Conservation (phyloP, 2,329 filamentous ascomycete species). For the Hypoxylon sp. region DNA sequence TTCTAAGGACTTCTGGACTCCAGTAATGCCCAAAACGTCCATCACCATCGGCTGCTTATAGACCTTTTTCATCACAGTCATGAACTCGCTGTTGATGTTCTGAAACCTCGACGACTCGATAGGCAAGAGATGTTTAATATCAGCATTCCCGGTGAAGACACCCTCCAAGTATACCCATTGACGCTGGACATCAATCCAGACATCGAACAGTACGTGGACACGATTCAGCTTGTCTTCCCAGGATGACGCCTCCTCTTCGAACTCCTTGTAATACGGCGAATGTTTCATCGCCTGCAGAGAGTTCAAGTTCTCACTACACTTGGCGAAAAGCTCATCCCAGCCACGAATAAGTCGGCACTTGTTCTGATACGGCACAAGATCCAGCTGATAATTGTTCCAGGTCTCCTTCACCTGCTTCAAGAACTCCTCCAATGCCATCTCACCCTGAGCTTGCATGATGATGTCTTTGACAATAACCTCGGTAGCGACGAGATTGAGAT, state of each 20-base stretch:
- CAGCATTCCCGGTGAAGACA: conserved; percentile 97
- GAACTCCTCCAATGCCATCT: conserved; percentile 99
- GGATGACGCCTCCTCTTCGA: conserved; percentile 94
- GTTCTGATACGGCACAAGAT: conserved; percentile 97
- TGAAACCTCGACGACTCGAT: conserved; percentile 97
- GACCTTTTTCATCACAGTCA: conserved; percentile 99
- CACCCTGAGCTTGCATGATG: conserved; percentile 94
- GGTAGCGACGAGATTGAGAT: conserved; percentile 89
- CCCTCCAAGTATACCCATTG: conserved; percentile 99
- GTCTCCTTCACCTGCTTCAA: conserved; percentile 95
- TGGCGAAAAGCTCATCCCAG: conserved; percentile 98
- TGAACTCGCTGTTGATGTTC: conserved; percentile 99
- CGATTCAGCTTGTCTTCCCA: conserved; percentile 99
- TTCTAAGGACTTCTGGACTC: conserved; percentile 95
- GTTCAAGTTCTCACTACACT: conserved; percentile 98
- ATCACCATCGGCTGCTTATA: conserved; percentile 96
- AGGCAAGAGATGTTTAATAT: conserved; percentile 97
- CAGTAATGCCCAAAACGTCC: conserved; percentile 95
- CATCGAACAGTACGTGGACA: conserved; percentile 97
- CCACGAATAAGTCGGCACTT: conserved; percentile 97
- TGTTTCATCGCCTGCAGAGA: conserved; percentile 99
- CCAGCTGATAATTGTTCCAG: conserved; percentile 95
- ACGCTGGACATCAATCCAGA: conserved; percentile 99
- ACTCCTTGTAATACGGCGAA: conserved; percentile 99
- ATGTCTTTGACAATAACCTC: conserved; percentile 93